Conservation (phyloP, 2,329 filamentous ascomycete genomes). For the Nemania sp. region DNA sequence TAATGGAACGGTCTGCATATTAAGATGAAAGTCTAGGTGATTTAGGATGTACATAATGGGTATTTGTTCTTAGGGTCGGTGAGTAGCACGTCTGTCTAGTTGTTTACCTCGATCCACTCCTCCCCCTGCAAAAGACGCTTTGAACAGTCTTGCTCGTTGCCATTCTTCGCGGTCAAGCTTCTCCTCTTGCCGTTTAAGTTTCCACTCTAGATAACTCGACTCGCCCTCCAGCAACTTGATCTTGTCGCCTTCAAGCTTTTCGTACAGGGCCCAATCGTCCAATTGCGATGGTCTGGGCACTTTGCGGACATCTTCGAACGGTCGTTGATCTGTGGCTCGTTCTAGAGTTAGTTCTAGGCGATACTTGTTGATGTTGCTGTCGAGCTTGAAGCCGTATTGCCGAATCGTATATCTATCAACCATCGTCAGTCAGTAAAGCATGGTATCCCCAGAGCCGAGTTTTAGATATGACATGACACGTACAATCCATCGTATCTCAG, state of each 20-base stretch:
- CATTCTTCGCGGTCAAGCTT: slow-evolving; percentile 34
- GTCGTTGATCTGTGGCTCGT: slow-evolving; percentile 46
- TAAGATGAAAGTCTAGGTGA: neutral
- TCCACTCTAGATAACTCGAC: slow-evolving; percentile 47
- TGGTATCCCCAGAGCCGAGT: neutral
- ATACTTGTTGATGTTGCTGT: slow-evolving; percentile 46
- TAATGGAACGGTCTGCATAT: neutral
- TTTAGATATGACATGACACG: slow-evolving; percentile 31
- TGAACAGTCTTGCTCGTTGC: slow-evolving; percentile 27
- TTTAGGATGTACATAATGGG: neutral
- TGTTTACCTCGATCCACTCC: neutral
- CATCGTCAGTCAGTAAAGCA: slow-evolving; percentile 5
- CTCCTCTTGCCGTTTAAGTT: slow-evolving; percentile 37
- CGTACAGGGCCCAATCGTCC: slow-evolving; percentile 59
- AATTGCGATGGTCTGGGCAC: slow-evolving; percentile 58
- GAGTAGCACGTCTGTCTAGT: slow-evolving; percentile 1
- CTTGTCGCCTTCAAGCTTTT: slow-evolving; percentile 50
- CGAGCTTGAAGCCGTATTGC: slow-evolving; percentile 51
- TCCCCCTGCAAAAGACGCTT: slow-evolving; percentile 19
- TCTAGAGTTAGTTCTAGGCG: slow-evolving; percentile 52
- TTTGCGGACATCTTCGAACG: slow-evolving; percentile 47
- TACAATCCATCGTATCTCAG: slow-evolving; percentile 62
- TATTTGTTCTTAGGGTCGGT: neutral
- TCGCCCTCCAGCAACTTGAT: slow-evolving; percentile 46
- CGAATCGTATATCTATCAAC: slow-evolving; percentile 51